These are phyloP conservation scores for Pneumocystis murina DNA, from an alignment of 1,139 yeast genomes.

Conservation along the genomic window DNA sequence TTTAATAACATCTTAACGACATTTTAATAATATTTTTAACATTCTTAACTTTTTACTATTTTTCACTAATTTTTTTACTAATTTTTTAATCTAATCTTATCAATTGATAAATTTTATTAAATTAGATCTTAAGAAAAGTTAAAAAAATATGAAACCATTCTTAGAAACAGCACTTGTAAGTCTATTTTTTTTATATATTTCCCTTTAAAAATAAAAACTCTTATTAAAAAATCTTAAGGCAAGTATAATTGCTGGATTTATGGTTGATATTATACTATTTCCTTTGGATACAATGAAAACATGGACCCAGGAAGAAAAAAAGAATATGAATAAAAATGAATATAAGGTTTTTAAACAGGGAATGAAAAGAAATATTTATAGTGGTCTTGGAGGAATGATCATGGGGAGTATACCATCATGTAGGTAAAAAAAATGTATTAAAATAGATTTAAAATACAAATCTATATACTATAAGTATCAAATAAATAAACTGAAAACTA, in stretches of 20 bases:
- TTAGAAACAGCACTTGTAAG: not conserved
- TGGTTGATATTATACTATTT: constrained; percentile 84
- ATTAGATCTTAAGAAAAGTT: not conserved
- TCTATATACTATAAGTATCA: too few species aligned
- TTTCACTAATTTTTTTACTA: too few species aligned
- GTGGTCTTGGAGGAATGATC: constrained; percentile 85
- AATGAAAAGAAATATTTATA: constrained; percentile 12
- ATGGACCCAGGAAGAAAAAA: constrained; percentile 54
- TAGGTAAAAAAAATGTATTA: constrained; percentile 6
- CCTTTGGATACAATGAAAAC: constrained; percentile 94
- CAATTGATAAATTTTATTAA: too few species aligned
- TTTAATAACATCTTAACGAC: too few species aligned
- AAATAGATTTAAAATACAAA: too few species aligned
- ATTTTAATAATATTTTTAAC: too few species aligned
- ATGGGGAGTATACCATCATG: constrained; percentile 81
- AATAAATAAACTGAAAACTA: not conserved
- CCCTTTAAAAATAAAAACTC: not conserved
- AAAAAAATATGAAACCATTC: not conserved
- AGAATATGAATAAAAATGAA: constrained; percentile 45
- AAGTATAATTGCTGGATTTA: constrained; percentile 93
- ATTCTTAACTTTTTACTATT: too few species aligned
- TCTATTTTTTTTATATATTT: not conserved
- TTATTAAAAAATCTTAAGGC: constrained; percentile 30
- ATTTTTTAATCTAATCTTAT: too few species aligned
- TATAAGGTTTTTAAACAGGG: constrained; percentile 32